Percentiles rank a stretch among this genome's conserved stretches.
phyloP scores from a whole-genome alignment of 106 monocot genomes.

The Ottelia alismoides region DNA sequence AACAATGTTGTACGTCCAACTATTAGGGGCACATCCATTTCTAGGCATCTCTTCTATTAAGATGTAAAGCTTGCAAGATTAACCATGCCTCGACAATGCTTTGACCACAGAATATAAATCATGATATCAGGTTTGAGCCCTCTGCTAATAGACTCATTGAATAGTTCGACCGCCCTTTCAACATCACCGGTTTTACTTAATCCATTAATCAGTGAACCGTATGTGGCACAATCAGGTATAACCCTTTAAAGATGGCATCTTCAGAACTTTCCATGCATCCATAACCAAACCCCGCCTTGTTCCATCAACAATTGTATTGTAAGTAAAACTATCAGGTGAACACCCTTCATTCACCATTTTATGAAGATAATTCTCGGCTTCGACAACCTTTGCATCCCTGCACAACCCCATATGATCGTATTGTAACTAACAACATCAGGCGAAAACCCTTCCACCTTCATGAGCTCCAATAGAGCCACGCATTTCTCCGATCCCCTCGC shows the following conservation, averaged over 20 bases:
- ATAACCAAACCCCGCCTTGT: constrained; percentile 52
- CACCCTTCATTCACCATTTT: constrained; percentile 64
- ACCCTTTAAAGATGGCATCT: constrained; percentile 84
- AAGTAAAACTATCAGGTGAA: constrained; percentile 75
- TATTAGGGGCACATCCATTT: constrained; percentile 54
- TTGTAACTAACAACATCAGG: constrained; percentile 84
- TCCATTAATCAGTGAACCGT: constrained; percentile 78
- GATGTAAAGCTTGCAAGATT: constrained; percentile 69
- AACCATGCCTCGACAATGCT: constrained; percentile 53
- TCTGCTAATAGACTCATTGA: constrained; percentile 43
- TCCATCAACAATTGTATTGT: constrained; percentile 87
- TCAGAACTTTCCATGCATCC: constrained; percentile 43
- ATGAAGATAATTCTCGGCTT: constrained; percentile 60
- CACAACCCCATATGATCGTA: constrained; percentile 75
- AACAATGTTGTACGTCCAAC: constrained; percentile 76
- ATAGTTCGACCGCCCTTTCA: constrained; percentile 48
- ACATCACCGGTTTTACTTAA: constrained; percentile 73
- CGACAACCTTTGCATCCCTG: constrained; percentile 38
- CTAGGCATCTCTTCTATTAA: constrained; percentile 67
- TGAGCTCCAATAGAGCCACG: constrained; percentile 30
- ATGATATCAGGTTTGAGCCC: constrained; percentile 38
- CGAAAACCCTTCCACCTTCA: constrained; percentile 22
- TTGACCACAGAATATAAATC: constrained; percentile 70
- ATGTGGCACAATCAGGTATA: constrained; percentile 74
- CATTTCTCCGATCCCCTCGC: constrained; percentile 36